These are phyloP conservation scores for Trichoderma afroharzianum DNA, from an alignment of 2,329 filamentous ascomycete species.

Conservation along the genomic window DNA sequence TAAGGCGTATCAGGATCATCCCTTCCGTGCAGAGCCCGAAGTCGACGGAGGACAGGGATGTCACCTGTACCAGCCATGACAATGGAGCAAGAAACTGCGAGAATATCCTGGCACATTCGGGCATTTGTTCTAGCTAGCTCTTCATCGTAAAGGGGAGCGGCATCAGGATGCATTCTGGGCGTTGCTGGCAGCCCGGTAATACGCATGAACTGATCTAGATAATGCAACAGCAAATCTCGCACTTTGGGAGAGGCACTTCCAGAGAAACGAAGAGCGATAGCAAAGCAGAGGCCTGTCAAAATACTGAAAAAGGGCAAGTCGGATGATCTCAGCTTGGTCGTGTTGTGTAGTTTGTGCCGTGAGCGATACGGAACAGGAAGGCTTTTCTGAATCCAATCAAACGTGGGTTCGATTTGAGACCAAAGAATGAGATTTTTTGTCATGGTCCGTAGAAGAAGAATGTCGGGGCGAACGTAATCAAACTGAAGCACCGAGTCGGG, in stretches of 20 bases:
- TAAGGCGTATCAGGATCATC: conserved; percentile 82
- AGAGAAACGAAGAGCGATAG: conserved; percentile 68
- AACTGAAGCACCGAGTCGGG: conserved; percentile 88
- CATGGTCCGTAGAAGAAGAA: conserved; percentile 84
- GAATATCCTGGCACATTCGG: conserved; percentile 84
- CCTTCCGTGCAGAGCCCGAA: conserved; percentile 84
- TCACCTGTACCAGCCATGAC: conserved; percentile 98
- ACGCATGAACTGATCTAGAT: conserved; percentile 82
- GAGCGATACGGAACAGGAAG: conserved; percentile 67
- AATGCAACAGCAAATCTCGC: conserved; percentile 76
- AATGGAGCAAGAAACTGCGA: conserved; percentile 76
- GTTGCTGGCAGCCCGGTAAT: conserved; percentile 58
- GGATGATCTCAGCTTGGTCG: conserved; percentile 65
- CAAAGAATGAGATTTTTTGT: conserved; percentile 91
- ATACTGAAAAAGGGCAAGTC: conserved; percentile 94
- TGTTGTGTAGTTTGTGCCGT: conserved; percentile 56
- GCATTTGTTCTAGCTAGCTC: conserved; percentile 79
- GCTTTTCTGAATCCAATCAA: conserved; percentile 71
- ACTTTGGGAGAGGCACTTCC: conserved; percentile 68
- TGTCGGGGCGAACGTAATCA: conserved; percentile 90
- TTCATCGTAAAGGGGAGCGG: conserved; percentile 65
- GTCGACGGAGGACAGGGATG: conserved; percentile 74
- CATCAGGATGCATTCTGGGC: conserved; percentile 28
- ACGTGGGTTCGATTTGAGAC: conserved; percentile 71
- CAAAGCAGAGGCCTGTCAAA: conserved; percentile 81